Base-by-base conservation (phyloP, 2,329 filamentous ascomycete species). In the Aspergillus eucalypticola region DNA sequence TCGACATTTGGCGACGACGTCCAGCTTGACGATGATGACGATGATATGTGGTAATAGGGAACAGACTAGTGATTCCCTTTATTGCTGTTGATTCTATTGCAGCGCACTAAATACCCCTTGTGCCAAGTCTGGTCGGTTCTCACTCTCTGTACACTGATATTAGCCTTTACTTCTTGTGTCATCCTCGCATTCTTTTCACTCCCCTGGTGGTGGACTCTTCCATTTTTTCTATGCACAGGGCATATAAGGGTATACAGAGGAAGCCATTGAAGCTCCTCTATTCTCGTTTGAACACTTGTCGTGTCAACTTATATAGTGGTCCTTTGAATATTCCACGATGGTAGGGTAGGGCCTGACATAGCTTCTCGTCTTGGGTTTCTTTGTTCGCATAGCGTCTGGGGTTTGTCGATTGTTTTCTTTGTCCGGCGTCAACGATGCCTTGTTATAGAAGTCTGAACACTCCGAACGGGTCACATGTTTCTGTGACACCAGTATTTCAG, bases 31-130 rank as follows among this genome's bases (percentile, higher is more conserved):
- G 74, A 75, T 53, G 77, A 79, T 54, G 78, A 80, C 61, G 78
- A 80, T 61, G 78, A 81, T 66, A 81, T 81, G 79, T 82, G 80
- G 80, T 82, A 73, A 81, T 50, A 61, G 59, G 63, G 48, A 69
- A 56, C 52, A 63, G 59, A 66, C 54, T 55, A 55, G 5, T 60
- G 58, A 48, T 62, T 58, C 62, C 65, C 63, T 54, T 69, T 62
- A 48, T 63, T 71, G 65, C 64, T 64, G 62, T 68, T 66, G 63
- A 53, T 61, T 68, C 62, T 67, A 68, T 63, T 67, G 63, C 66
- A 64, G 63, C 65, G 61, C 62, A 68, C 61, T 62, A 64, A 70
- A 73, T 72, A 73, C 71, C 72, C 68, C 68, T 64, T 70, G 68
- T 67, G 60, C 67, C 62, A 56, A 60, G 61, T 62, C 62, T 66